These are phyloP conservation scores for Dothistroma septosporum DNA, from an alignment of 2,329 filamentous ascomycete species.

Conservation along the genomic window DNA sequence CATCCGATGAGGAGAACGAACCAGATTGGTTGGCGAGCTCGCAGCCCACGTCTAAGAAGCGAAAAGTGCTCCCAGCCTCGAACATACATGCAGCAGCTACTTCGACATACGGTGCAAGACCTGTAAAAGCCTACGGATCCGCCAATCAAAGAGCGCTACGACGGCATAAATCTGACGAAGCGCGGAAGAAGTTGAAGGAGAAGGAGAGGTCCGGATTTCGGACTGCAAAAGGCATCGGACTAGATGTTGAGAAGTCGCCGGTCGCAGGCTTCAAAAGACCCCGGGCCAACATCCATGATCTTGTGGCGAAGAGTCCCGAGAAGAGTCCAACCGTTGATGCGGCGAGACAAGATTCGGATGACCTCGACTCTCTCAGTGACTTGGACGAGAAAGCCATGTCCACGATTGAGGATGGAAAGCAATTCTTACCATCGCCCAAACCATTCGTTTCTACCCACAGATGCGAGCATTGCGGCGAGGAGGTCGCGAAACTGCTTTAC, in stretches of 20 bases:
- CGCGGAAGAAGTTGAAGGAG: background rate
- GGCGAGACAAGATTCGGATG: background rate
- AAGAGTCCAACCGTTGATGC: background rate
- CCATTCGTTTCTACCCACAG: conserved; percentile 2
- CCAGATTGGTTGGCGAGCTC: background rate
- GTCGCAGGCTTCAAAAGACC: background rate
- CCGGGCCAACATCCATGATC: background rate
- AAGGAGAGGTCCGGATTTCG: background rate
- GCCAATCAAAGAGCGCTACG: too few relatives aligned
- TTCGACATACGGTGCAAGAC: background rate
- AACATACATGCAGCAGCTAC: background rate
- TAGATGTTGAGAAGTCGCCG: background rate
- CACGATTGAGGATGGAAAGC: conserved; percentile 4
- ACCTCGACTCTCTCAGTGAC: background rate
- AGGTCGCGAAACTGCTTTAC: conserved; percentile 20
- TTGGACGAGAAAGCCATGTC: conserved; percentile 11
- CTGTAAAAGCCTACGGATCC: background rate
- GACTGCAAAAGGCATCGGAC: background rate
- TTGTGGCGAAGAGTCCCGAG: background rate
- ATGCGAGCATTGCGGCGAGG: conserved; percentile 28
- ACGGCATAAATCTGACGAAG: background rate
- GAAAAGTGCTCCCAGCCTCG: background rate
- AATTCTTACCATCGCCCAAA: conserved; percentile 1
- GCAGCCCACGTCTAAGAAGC: background rate
- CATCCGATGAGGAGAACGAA: background rate